Conservation (phyloP, 2,329 filamentous ascomycete genomes). For the Blastomyces gilchristii region DNA sequence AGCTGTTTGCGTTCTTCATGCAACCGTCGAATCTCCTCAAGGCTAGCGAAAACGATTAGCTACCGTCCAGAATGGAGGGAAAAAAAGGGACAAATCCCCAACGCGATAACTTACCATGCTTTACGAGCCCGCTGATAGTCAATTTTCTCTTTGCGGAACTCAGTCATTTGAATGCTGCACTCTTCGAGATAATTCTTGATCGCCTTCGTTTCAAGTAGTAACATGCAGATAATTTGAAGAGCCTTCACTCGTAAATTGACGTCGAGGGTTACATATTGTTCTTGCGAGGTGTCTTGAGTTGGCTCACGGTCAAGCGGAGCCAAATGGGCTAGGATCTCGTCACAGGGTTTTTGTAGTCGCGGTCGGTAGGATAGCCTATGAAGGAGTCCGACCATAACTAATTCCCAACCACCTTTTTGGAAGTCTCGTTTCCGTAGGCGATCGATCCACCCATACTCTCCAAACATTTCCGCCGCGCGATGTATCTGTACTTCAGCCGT, state of each 20-base stretch:
- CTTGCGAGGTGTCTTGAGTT: conserved; percentile 59
- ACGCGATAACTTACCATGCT: conserved; percentile 39
- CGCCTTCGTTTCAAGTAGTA: conserved; percentile 76
- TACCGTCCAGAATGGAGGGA: neutral
- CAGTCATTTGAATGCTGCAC: conserved; percentile 88
- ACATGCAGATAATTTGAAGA: conserved; percentile 74
- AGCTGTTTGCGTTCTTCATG: conserved; percentile 40
- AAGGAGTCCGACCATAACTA: conserved; percentile 77
- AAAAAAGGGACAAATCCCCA: neutral
- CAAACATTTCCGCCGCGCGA: conserved; percentile 62
- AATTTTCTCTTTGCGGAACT: conserved; percentile 90
- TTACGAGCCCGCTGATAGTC: conserved; percentile 74
- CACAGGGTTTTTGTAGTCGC: conserved; percentile 59
- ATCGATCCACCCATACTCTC: conserved; percentile 71
- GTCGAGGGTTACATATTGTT: conserved; percentile 65
- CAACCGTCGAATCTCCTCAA: conserved; percentile 37
- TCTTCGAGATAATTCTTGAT: conserved; percentile 84
- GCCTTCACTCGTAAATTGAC: conserved; percentile 72
- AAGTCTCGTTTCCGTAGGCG: conserved; percentile 76
- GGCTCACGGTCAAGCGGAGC: conserved; percentile 68
- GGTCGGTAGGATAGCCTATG: conserved; percentile 73
- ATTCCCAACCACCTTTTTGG: conserved; percentile 77
- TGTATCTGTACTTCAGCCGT: conserved; percentile 30
- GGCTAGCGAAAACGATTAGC: conserved; percentile 18
- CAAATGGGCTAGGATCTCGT: conserved; percentile 69